Base-by-base conservation (phyloP, 1,139 yeast species). In the Candida pseudoviswanathii region DNA sequence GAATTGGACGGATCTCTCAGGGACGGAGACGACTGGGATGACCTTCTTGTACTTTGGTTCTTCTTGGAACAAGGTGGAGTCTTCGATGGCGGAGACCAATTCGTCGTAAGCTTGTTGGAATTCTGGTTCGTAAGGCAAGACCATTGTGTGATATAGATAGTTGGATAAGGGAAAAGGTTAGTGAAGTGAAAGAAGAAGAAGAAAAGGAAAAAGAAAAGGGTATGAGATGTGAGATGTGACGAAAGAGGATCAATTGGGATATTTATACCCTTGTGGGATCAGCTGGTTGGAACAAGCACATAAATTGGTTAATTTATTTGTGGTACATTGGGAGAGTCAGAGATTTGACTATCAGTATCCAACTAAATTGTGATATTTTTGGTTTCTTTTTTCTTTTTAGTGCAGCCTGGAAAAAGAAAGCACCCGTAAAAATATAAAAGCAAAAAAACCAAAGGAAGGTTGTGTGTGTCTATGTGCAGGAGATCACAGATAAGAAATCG, bases 71-170 rank as follows among this genome's bases (percentile, higher is more conserved):
- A 94, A 81, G 59, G 96, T 87, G 37, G 98, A 92, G 74, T 89
- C 96, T 75, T 89, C 85, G 65, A 94, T 80, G 56, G 97, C 94
- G 59, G 88, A 78, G 66, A 86, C 82, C 64, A 94, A 84, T 82
- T 94, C 99, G 75, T 88, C 82, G 85, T 87, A 90, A 64, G 99
- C 99, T 83, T 94, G 99, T 78, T 91, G 92, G 78, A 92, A 94
- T 86, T 94, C 98, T 63, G 98, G 98, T 81, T 92, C 98, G 78
- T 78, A 67, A 50, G 85, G 85, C 62, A 75, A 75, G 70, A 77
- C 83, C 84, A 80, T 79, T 58, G 52, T 64, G 34, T n/a, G n/a
- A n/a, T 25, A 42, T 47, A 41, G 38, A 9, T 36, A 43, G 6
- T 16, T 24, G 9, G 37, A 29, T 34, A 21, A 21, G 9, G 29